Evolutionary conservation across 1,284 basidiomycete species (phyloP).

Genomic region (Naganishia sp.): DNA sequence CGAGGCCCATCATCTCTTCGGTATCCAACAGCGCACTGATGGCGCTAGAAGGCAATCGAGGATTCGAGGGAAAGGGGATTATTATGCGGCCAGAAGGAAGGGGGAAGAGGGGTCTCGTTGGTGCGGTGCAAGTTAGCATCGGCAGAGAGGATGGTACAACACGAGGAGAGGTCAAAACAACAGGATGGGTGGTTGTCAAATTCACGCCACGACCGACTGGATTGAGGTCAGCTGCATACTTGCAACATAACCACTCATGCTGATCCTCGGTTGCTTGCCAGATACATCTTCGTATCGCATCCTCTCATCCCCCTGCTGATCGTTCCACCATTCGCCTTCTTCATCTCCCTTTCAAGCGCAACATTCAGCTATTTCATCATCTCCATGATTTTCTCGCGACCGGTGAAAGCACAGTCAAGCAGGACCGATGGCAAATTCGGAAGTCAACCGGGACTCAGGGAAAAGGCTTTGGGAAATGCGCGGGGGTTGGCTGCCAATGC

Average conservation of each 20-base stretch:
- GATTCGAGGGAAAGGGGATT: constrained; percentile 30
- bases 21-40: not conserved
- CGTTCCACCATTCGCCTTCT: constrained; percentile 32
- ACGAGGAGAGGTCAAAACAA: constrained; percentile 48
- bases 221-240: constrained; percentile 40
- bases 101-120: constrained; percentile 42
- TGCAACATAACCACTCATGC: not conserved
- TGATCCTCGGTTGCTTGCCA: not conserved
- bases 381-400: constrained; percentile 23
- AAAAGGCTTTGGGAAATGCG: not conserved
- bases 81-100: constrained; percentile 44
- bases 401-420: not conserved
- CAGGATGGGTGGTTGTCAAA: constrained; percentile 52
- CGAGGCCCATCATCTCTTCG: constrained; percentile 26
- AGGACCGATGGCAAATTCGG: too few relatives aligned
- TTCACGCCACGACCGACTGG: constrained; percentile 51
- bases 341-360: constrained; percentile 30
- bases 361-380: constrained; percentile 28
- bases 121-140: constrained; percentile 28
- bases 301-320: constrained; percentile 28
- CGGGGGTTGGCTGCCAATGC: not conserved
- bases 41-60: not conserved
- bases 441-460: not conserved
- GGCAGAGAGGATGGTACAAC: constrained; percentile 31
- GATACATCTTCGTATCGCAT: constrained; percentile 32